phyloP scores from a whole-genome alignment of 2,329 filamentous ascomycete genomes.

The Ophiognomonia clavigignenti-juglandacearum region DNA sequence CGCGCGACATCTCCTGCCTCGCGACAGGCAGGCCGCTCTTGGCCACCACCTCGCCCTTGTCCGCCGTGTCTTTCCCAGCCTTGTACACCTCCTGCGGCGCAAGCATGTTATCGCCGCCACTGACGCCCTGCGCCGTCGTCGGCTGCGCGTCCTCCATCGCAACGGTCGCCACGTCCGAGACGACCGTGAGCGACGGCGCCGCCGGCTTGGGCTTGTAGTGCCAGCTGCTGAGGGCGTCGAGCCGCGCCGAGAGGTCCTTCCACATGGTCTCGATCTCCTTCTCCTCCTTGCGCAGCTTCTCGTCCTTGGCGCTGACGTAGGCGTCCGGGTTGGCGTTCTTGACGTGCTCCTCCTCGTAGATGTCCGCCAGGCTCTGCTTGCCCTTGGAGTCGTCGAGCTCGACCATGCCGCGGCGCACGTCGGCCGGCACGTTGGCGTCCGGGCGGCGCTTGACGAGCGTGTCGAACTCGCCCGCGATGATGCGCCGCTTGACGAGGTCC shows the following conservation, averaged over 20 bases:
- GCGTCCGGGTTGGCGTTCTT: conserved; percentile 70
- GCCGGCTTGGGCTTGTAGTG: conserved; percentile 90
- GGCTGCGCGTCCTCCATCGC: conserved; percentile 94
- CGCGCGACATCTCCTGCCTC: conserved; percentile 79
- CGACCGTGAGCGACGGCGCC: conserved; percentile 76
- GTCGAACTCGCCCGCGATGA: conserved; percentile 86
- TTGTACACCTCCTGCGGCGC: conserved; percentile 94
- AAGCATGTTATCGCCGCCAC: conserved; percentile 65
- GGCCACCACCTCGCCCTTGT: conserved; percentile 67
- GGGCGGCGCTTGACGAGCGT: conserved; percentile 81
- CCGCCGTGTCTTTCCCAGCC: conserved; percentile 61
- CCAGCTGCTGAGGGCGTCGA: conserved; percentile 89
- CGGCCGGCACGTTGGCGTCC: conserved; percentile 58
- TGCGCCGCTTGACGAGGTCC: conserved; percentile 87
- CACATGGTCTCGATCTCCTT: conserved; percentile 78
- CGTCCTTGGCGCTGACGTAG: conserved; percentile 76
- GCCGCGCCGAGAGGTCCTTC: conserved; percentile 71
- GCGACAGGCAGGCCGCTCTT: conserved; percentile 75
- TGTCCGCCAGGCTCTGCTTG: conserved; percentile 81
- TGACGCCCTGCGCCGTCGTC: conserved; percentile 69
- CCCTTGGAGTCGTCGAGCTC: conserved; percentile 84
- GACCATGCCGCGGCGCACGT: conserved; percentile 65
- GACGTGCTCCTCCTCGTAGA: conserved; percentile 91
- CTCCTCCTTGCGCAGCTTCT: conserved; percentile 78
- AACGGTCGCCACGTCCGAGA: conserved; percentile 86